These are phyloP conservation scores for Alternaria atra DNA, from an alignment of 2,329 filamentous ascomycete genomes.

Conservation along the genomic window DNA sequence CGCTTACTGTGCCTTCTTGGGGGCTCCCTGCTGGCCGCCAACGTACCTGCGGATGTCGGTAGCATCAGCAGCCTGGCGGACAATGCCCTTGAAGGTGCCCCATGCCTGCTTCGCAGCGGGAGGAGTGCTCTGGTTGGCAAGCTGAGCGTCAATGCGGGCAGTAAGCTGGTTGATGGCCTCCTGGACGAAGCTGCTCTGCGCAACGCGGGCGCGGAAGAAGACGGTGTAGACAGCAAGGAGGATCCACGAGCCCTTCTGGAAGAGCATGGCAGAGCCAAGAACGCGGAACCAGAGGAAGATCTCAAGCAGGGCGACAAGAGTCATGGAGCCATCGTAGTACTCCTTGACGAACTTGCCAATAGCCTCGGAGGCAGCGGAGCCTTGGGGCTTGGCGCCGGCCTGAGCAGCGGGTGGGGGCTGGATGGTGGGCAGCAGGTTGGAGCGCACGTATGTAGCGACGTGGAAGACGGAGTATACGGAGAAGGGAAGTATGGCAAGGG, in stretches of 20 bases:
- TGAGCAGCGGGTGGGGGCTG: slow-evolving; percentile 68
- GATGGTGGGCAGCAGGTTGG: slow-evolving; percentile 89
- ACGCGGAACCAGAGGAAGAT: slow-evolving; percentile 87
- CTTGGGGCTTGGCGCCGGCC: slow-evolving; percentile 65
- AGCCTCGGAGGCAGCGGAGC: slow-evolving; percentile 74
- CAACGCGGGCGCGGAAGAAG: slow-evolving; percentile 89
- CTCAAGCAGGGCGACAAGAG: slow-evolving; percentile 87
- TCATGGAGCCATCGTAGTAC: slow-evolving; percentile 98
- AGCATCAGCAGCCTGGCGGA: slow-evolving; percentile 77
- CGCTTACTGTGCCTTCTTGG: slow-evolving; percentile 69
- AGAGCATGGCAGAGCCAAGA: slow-evolving; percentile 80
- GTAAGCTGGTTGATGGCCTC: slow-evolving; percentile 76
- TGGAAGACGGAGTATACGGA: slow-evolving; percentile 98
- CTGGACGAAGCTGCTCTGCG: slow-evolving; percentile 94
- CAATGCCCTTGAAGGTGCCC: slow-evolving; percentile 77
- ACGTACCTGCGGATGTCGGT: slow-evolving; percentile 82
- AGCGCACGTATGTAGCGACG: slow-evolving; percentile 93
- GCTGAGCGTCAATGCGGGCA: slow-evolving; percentile 79
- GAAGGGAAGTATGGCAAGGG: slow-evolving; percentile 91
- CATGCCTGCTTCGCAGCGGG: slow-evolving; percentile 81
- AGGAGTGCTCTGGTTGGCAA: slow-evolving; percentile 86
- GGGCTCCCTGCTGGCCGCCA: slow-evolving; percentile 60
- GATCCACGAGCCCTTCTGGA: slow-evolving; percentile 91
- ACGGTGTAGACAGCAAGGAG: slow-evolving; percentile 84
- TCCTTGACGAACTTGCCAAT: slow-evolving; percentile 96